Percentiles rank a stretch among this genome's conserved stretches.
phyloP scores from a whole-genome alignment of 768 basidiomycete species.

The Infundibulicybe gibba region DNA sequence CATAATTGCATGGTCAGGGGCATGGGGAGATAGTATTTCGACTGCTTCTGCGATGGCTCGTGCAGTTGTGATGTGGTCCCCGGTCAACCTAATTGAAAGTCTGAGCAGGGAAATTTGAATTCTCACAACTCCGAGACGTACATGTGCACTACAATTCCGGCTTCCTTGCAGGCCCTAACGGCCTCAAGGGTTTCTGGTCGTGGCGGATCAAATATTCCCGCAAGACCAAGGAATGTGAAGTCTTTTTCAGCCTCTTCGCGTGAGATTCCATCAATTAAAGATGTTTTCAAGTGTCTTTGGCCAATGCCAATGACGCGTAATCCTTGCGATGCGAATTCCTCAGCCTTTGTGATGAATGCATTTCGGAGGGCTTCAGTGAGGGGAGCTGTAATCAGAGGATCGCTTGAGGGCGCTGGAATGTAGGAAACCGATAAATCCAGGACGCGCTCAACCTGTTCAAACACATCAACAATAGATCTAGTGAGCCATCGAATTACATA shows the following conservation, averaged over 20 bases:
- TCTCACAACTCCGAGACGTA: slow-evolving; percentile 10
- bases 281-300: slow-evolving; percentile 16
- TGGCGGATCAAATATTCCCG: slow-evolving; percentile 57
- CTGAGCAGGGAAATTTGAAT: background rate
- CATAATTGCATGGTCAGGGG: too few species aligned
- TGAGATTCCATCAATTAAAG: slow-evolving; percentile 18
- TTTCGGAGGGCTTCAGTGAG: slow-evolving; percentile 24
- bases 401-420: slow-evolving; percentile 20
- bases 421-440: slow-evolving; percentile 42
- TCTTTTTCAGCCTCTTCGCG: slow-evolving; percentile 44
- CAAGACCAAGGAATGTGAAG: slow-evolving; percentile 48
- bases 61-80: slow-evolving; percentile 51
- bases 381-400: slow-evolving; percentile 16
- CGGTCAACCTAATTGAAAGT: slow-evolving; percentile 40
- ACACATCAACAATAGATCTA: background rate
- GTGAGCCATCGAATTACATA: slow-evolving; percentile 10
- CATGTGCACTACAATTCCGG: slow-evolving; percentile 50
- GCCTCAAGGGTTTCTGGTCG: slow-evolving; percentile 50
- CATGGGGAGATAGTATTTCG: slow-evolving; percentile 40
- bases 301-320: slow-evolving; percentile 36
- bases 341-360: slow-evolving; percentile 25
- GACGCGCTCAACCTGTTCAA: slow-evolving; percentile 36
- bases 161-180: slow-evolving; percentile 45
- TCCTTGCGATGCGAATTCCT: slow-evolving; percentile 35
- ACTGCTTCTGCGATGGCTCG: slow-evolving; percentile 47